Base-by-base conservation (phyloP, 106 monocot genomes). In the Dendrobium nobile region DNA sequence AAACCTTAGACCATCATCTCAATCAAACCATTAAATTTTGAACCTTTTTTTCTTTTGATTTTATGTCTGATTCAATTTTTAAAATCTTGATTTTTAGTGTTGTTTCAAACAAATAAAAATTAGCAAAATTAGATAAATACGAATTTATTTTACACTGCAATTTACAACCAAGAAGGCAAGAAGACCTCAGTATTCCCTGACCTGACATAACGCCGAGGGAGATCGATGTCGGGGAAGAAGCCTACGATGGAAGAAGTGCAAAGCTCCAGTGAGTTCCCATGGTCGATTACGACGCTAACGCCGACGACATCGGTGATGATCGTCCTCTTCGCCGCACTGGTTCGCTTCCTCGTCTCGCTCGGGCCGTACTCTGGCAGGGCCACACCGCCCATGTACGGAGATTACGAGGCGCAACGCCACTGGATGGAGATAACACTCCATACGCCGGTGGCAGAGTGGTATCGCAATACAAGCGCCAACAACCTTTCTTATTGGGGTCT, bases 341-440 rank as follows among this genome's bases (percentile, higher is more conserved):
- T 95, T 75, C 89, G 95, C 8, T 75, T 86, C 40, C 74, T 93
- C 31, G 90, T 95, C 9, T 88, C 99, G 31, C 77, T 95, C 10
- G 99, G 99, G 3, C 91, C 99, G 19, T 90, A 99, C 87, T 99
- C 99, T 7, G 99, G 99, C 47, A 70, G 85, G 70, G 84, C 82
- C 22, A 77, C 79, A 15, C 90, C 99, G 37, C 99, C 99, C 16
- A 90, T 81, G 80, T 93, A 89, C 86, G 99, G 99, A 5, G 99
- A 99, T 85, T 95, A 95, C 88, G 99, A 99, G 84, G 99, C 99
- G 9, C 99, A 95, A 90, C 87, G 99, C 33, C 99, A 99, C 67
- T 99, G 99, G 99, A 99, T 99, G 99, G 99, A 99, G 92, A 88
- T 99, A 81, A 90, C 99, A 22, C 84, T 95, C 75, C 86, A 99